These are phyloP conservation scores for Bisporella sp. DNA, from an alignment of 2,329 filamentous ascomycete species.

Conservation along the genomic window DNA sequence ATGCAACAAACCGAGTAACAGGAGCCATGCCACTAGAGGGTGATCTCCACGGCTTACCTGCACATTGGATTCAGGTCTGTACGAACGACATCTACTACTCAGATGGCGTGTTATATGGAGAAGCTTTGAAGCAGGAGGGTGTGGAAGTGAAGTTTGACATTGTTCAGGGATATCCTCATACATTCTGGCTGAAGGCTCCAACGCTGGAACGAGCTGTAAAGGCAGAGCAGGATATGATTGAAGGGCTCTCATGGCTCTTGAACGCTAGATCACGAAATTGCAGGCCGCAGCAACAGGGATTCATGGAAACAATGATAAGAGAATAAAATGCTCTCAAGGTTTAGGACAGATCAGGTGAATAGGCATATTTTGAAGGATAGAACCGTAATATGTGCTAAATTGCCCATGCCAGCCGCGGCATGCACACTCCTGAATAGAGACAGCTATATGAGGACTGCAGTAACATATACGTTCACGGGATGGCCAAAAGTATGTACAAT, in stretches of 20 bases:
- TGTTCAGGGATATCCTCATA: constrained; percentile 42
- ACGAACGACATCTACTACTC: constrained; percentile 45
- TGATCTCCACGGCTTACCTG: constrained; percentile 27
- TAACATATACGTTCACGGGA: too few species aligned
- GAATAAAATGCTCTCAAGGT: too few species aligned
- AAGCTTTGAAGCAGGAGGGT: constrained; percentile 31
- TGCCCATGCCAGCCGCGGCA: too few species aligned
- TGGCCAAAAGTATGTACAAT: too few species aligned
- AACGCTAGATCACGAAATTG: too few species aligned
- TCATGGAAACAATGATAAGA: too few species aligned
- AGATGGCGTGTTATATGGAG: constrained; percentile 43
- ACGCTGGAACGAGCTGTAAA: constrained; percentile 32
- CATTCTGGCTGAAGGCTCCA: constrained; percentile 43
- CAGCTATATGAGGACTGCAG: too few species aligned
- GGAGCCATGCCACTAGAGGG: constrained; percentile 35
- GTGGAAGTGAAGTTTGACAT: constrained; percentile 36
- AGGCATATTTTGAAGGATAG: too few species aligned
- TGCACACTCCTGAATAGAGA: too few species aligned
- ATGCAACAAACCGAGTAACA: constrained; percentile 30
- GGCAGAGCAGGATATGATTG: constrained; percentile 36
- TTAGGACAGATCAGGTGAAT: too few species aligned
- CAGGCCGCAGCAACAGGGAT: too few species aligned
- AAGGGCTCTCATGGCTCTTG: constrained; percentile 24
- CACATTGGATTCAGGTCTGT: constrained; percentile 42
- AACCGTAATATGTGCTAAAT: too few species aligned